A percentile compares a stretch with the other conserved stretches of the same genome.
These are phyloP conservation scores for Pseudisothecium myosuroides DNA, from an alignment of 225 moss, liverwort and hornwort species.

Conservation along the genomic window DNA sequence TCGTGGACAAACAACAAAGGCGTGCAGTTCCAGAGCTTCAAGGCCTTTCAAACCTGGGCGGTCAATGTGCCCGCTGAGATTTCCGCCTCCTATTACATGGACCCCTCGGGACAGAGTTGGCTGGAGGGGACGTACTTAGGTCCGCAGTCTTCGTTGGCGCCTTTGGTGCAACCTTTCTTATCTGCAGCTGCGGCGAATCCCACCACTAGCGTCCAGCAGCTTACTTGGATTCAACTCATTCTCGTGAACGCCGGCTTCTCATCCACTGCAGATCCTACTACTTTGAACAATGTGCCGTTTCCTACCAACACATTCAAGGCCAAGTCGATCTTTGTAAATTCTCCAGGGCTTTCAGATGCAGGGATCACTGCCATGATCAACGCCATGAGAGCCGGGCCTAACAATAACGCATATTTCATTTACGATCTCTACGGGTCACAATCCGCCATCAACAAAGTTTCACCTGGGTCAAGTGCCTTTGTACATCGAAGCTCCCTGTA, in stretches of 20 bases:
- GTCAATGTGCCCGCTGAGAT: constrained; percentile 31
- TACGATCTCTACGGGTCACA: constrained; percentile 46
- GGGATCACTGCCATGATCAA: constrained; percentile 47
- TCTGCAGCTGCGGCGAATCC: constrained; percentile 5
- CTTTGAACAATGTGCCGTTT: not conserved
- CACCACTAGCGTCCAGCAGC: constrained; percentile 9
- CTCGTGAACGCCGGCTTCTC: constrained; percentile 26
- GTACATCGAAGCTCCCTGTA: constrained; percentile 49
- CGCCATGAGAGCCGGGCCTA: constrained; percentile 12
- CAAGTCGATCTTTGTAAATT: constrained; percentile 38
- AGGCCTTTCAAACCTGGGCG: constrained; percentile 50
- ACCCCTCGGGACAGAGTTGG: constrained; percentile 32
- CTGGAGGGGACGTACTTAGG: constrained; percentile 53
- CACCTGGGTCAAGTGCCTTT: constrained; percentile 7
- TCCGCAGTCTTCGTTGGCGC: not conserved
- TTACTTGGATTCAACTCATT: constrained; percentile 41
- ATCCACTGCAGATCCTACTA: constrained; percentile 2
- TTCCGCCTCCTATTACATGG: constrained; percentile 59
- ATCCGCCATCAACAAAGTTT: constrained; percentile 41
- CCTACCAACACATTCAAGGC: constrained; percentile 43
- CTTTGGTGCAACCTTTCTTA: constrained; percentile 7
- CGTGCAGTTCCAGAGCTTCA: constrained; percentile 27
- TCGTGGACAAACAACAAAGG: not conserved
- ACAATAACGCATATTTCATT: constrained; percentile 46
- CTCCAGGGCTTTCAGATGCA: constrained; percentile 31